phyloP scores from a whole-genome alignment of 495 filamentous ascomycete species.

The Glonium stellatum region DNA sequence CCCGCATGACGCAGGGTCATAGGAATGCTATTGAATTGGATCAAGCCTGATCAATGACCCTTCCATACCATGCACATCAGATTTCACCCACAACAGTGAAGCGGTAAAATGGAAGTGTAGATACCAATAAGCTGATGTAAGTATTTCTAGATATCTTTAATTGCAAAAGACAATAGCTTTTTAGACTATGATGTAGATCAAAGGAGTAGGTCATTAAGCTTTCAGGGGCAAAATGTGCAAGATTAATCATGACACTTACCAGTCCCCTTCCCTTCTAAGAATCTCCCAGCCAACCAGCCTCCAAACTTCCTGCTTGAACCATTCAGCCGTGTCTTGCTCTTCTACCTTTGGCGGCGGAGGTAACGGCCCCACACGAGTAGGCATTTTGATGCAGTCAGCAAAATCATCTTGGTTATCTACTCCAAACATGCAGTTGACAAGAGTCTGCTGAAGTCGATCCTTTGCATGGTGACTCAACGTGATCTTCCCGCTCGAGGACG shows the following conservation, averaged over 20 bases:
- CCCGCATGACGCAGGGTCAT: too few species aligned
- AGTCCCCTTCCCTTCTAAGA: constrained; percentile 23
- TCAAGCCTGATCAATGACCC: too few species aligned
- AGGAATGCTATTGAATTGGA: too few species aligned
- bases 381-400: constrained; percentile 32
- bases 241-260: constrained; percentile 5
- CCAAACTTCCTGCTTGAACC: constrained; percentile 36
- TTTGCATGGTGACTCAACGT: constrained; percentile 25
- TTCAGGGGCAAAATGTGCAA: too few species aligned
- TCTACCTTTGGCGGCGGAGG: constrained; percentile 24
- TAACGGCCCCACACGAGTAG: constrained; percentile 10
- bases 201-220: too few species aligned
- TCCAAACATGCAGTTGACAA: constrained; percentile 33
- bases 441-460: constrained; percentile 34
- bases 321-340: constrained; percentile 28
- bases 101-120: too few species aligned
- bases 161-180: too few species aligned
- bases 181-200: too few species aligned
- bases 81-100: too few species aligned
- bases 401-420: constrained; percentile 25
- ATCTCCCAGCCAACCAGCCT: constrained; percentile 36
- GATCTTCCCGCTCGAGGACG: constrained; percentile 12
- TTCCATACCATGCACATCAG: too few species aligned
- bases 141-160: too few species aligned
- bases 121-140: too few species aligned